Evolutionary conservation across 768 basidiomycete genomes (phyloP).

Genomic region (Cyathus striatus): DNA sequence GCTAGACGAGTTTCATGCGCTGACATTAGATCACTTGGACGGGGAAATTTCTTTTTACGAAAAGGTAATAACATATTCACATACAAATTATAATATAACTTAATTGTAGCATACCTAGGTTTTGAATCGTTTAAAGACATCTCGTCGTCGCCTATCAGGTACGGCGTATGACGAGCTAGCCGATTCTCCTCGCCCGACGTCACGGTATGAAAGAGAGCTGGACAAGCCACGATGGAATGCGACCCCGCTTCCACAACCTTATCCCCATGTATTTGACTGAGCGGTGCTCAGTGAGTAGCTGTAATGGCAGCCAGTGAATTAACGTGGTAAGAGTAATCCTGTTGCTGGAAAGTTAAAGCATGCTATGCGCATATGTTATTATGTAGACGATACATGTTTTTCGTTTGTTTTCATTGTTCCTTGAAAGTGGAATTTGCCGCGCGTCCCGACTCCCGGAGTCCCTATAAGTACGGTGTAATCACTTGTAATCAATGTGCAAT

Average conservation of each 20-base stretch:
- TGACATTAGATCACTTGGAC: slow-evolving; percentile 68
- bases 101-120: slow-evolving; percentile 28
- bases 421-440: too few relatives aligned
- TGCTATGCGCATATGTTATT: too few relatives aligned
- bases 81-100: background rate
- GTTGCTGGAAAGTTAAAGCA: too few relatives aligned
- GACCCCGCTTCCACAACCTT: slow-evolving; percentile 62
- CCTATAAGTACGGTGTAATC: too few relatives aligned
- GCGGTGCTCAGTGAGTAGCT: too few relatives aligned
- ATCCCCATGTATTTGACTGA: slow-evolving; percentile 77
- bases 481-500: too few relatives aligned
- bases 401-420: too few relatives aligned
- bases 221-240: slow-evolving; percentile 43
- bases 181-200: slow-evolving; percentile 51
- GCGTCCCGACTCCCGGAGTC: too few relatives aligned
- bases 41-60: slow-evolving; percentile 75
- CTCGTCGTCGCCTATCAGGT: slow-evolving; percentile 49
- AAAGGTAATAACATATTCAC: slow-evolving; percentile 34
- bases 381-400: too few relatives aligned
- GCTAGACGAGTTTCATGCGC: slow-evolving; percentile 54
- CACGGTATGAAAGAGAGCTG: slow-evolving; percentile 74
- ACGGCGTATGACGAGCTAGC: slow-evolving; percentile 44
- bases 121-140: slow-evolving; percentile 50
- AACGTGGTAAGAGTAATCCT: too few relatives aligned
- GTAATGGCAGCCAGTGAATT: too few relatives aligned